Conservation (phyloP, 495 filamentous ascomycete species). For the Neurospora sp. region DNA sequence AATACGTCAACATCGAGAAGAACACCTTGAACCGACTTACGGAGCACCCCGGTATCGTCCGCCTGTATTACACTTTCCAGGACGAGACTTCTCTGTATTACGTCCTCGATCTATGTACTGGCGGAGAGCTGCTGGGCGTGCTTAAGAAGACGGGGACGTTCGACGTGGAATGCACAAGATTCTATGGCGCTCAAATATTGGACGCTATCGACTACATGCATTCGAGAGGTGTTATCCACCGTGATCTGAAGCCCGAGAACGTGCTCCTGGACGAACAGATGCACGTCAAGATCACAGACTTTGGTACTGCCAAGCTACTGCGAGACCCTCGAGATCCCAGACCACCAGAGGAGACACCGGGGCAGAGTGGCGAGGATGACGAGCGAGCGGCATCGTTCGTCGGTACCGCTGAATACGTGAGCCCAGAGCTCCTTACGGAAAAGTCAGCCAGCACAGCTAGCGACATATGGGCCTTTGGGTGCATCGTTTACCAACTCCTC, state of each 20-base stretch:
- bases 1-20: constrained; percentile 99
- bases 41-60: constrained; percentile 93
- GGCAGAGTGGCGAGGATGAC: constrained; percentile 48
- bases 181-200: constrained; percentile 93
- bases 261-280: constrained; percentile 90
- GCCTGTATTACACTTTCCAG: constrained; percentile 98
- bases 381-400: constrained; percentile 89
- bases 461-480: constrained; percentile 99
- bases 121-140: constrained; percentile 85
- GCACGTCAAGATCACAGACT: constrained; percentile 98
- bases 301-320: constrained; percentile 92
- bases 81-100: constrained; percentile 95
- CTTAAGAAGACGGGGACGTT: constrained; percentile 91
- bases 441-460: constrained; percentile 97
- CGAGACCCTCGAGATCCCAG: constrained; percentile 49
- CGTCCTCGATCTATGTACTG: constrained; percentile 86
- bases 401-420: constrained; percentile 97
- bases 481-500: constrained; percentile 94
- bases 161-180: constrained; percentile 88
- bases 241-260: constrained; percentile 96
- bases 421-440: constrained; percentile 86
- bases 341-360: constrained; percentile 37
- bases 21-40: constrained; percentile 93
- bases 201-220: constrained; percentile 99
- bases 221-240: constrained; percentile 86